Conservation (phyloP, 116 monocot genomes). For the Trichopus zeylanicus region DNA sequence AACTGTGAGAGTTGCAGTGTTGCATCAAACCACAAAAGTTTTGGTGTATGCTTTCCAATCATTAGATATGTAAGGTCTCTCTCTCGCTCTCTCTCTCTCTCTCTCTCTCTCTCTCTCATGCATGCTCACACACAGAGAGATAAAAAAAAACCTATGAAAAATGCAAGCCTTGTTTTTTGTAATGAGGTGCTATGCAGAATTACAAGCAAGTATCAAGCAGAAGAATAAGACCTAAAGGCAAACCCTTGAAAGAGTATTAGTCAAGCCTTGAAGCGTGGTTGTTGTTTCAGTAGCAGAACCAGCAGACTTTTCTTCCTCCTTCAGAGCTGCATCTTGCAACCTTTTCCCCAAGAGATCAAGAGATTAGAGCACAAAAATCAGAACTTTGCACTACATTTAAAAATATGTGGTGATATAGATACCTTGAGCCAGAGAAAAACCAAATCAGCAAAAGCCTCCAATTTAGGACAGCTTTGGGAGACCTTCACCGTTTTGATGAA, state of each 20-base stretch:
- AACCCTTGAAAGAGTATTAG: conserved; percentile 72
- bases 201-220: neutral
- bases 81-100: too few species aligned
- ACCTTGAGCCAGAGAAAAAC: conserved; percentile 82
- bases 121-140: too few species aligned
- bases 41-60: too few species aligned
- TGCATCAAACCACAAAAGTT: too few species aligned
- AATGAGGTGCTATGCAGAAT: neutral
- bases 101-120: too few species aligned
- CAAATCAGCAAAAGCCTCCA: conserved; percentile 70
- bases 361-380: neutral
- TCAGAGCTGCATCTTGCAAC: conserved; percentile 53
- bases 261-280: conserved; percentile 56
- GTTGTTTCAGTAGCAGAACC: conserved; percentile 19
- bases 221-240: neutral
- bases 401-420: conserved; percentile 4
- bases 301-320: conserved; percentile 44
- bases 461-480: conserved; percentile 39
- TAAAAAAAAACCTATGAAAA: too few species aligned
- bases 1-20: too few species aligned
- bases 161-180: too few species aligned
- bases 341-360: conserved; percentile 30
- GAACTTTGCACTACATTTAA: neutral
- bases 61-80: too few species aligned
- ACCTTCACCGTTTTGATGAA: conserved; percentile 58